Percentiles rank a stretch among this genome's conserved stretches.
These are phyloP conservation scores for Suillus placidus DNA, from an alignment of 768 basidiomycete species.

Conservation along the genomic window DNA sequence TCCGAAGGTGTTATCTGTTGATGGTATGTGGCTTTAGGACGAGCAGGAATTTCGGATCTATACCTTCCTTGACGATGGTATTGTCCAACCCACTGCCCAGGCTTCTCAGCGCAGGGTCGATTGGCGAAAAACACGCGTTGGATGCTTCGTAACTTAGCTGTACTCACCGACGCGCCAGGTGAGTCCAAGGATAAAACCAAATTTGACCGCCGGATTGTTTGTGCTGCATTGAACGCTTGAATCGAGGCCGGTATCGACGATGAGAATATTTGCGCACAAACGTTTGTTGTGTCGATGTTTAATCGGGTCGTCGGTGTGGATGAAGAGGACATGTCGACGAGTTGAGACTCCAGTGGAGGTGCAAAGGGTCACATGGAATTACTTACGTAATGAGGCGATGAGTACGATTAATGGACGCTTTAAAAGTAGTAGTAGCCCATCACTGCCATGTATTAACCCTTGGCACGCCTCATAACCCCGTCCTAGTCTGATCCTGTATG, in stretches of 20 bases:
- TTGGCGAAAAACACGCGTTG: conserved; percentile 1
- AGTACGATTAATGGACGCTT: too few species aligned
- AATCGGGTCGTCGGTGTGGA: neutral
- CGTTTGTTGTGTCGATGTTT: too few species aligned
- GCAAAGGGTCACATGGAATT: too few species aligned
- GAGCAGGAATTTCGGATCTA: conserved; percentile 1
- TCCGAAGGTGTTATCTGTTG: neutral
- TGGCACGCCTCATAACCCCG: too few species aligned
- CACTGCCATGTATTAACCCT: too few species aligned
- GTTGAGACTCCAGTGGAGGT: neutral
- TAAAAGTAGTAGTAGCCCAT: too few species aligned
- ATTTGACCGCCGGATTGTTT: neutral
- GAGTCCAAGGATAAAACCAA: neutral
- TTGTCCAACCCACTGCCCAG: conserved; percentile 20
- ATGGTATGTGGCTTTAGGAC: neutral
- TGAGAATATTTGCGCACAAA: neutral
- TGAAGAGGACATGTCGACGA: neutral
- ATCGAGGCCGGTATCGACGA: neutral
- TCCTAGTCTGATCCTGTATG: neutral
- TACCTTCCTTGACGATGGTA: neutral
- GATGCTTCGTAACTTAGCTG: neutral
- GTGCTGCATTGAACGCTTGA: neutral
- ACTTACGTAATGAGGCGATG: too few species aligned
- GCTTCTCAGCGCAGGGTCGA: conserved; percentile 21
- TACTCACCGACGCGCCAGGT: neutral